These are phyloP conservation scores for Talaromyces sp. DNA, from an alignment of 2,329 filamentous ascomycete genomes.

Conservation along the genomic window DNA sequence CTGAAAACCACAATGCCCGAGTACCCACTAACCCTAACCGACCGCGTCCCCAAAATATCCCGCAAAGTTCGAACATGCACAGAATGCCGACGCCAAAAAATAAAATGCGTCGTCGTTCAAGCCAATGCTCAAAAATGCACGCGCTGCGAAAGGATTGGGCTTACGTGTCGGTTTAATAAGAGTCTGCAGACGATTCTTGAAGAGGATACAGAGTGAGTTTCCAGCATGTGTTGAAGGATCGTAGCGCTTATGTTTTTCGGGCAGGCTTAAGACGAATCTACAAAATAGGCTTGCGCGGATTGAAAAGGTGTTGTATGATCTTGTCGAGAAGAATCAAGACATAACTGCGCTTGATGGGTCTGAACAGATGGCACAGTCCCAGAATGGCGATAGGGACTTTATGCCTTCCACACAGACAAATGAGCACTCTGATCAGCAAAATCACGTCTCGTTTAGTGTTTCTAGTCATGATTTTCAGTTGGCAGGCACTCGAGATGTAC, in stretches of 20 bases:
- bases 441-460: too few species aligned
- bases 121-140: background rate
- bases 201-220: background rate
- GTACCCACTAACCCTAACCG: background rate
- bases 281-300: background rate
- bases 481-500: background rate
- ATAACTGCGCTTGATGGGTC: background rate
- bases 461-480: too few species aligned
- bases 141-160: background rate
- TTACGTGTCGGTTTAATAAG: background rate
- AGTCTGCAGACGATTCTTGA: background rate
- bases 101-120: background rate
- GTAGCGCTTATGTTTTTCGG: too few species aligned
- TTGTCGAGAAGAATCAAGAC: background rate
- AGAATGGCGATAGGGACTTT: background rate
- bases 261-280: background rate
- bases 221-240: background rate
- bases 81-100: background rate
- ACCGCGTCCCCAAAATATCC: background rate
- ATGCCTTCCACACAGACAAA: too few species aligned
- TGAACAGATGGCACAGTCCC: background rate
- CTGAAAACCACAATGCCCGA: background rate
- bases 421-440: too few species aligned
- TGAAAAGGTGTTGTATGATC: background rate
- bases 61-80: background rate